These are phyloP conservation scores for Globisporangium viniferum DNA, from an alignment of 352 stramenopile genomes.

Conservation along the genomic window DNA sequence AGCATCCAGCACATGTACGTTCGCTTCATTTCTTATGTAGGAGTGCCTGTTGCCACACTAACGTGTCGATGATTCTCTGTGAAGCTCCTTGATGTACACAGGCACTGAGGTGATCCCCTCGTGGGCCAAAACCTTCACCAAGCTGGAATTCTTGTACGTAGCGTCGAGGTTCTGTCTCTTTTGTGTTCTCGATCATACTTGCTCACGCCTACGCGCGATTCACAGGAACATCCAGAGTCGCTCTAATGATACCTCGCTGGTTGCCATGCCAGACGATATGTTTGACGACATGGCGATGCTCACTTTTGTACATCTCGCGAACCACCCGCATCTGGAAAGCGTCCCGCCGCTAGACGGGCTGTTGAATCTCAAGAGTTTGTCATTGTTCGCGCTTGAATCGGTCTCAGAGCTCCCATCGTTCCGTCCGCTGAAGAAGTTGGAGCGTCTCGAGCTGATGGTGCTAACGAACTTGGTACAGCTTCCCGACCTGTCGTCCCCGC, in stretches of 20 bases:
- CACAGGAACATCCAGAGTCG: constrained; percentile 26
- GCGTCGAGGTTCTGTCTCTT: not conserved
- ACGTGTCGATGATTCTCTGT: too few relatives aligned
- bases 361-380: constrained; percentile 30
- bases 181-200: not conserved
- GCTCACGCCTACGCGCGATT: constrained; percentile 4
- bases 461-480: constrained; percentile 20
- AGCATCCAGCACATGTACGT: constrained; percentile 39
- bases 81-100: constrained; percentile 26
- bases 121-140: constrained; percentile 28
- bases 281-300: constrained; percentile 35
- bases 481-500: constrained; percentile 21
- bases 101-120: constrained; percentile 17
- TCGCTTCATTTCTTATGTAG: not conserved
- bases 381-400: constrained; percentile 20
- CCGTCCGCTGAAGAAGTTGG: constrained; percentile 13
- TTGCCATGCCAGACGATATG: constrained; percentile 20
- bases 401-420: constrained; percentile 27
- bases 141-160: constrained; percentile 42
- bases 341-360: constrained; percentile 31
- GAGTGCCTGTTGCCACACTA: too few relatives aligned
- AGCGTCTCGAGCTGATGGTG: constrained; percentile 23
- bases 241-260: constrained; percentile 13
- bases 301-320: constrained; percentile 29
- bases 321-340: constrained; percentile 17